A percentile compares a stretch with the other conserved stretches of the same genome.
These are phyloP conservation scores for Dictyophora rubrovolvata DNA, from an alignment of 768 basidiomycete species.

Conservation along the genomic window DNA sequence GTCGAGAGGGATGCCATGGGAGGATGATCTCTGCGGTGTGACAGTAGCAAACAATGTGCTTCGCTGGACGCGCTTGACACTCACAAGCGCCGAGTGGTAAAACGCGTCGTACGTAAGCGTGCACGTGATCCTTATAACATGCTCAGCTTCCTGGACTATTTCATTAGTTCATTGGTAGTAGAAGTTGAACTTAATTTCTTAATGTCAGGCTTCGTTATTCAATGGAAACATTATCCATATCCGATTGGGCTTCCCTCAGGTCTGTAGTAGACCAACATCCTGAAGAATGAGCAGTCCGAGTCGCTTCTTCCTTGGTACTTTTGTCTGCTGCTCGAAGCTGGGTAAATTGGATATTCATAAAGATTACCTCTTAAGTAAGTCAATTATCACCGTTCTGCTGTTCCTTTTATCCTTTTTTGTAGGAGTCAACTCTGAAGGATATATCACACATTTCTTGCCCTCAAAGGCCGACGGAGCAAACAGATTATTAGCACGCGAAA, in stretches of 20 bases:
- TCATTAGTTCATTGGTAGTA: too few species aligned
- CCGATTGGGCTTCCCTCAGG: too few species aligned
- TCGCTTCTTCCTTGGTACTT: not conserved
- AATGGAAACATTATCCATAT: not conserved
- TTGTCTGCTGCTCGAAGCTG: not conserved
- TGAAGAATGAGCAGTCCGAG: too few species aligned
- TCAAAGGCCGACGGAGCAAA: not conserved
- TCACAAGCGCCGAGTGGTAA: too few species aligned
- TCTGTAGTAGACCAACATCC: not conserved
- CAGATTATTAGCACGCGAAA: not conserved
- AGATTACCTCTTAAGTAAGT: too few species aligned
- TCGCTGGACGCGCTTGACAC: too few species aligned
- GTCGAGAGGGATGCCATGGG: conserved; percentile 5
- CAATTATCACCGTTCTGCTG: not conserved
- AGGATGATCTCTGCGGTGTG: not conserved
- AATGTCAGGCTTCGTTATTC: not conserved
- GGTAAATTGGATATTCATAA: not conserved
- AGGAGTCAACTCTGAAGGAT: not conserved
- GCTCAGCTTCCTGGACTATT: not conserved
- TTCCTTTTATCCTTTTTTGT: not conserved
- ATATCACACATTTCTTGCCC: not conserved
- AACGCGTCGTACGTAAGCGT: not conserved
- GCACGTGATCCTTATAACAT: not conserved
- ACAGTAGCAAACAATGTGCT: too few species aligned
- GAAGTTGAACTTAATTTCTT: not conserved